Evolutionary conservation across 2,329 filamentous ascomycete species (phyloP).

Genomic region (Curvularia spicifera): DNA sequence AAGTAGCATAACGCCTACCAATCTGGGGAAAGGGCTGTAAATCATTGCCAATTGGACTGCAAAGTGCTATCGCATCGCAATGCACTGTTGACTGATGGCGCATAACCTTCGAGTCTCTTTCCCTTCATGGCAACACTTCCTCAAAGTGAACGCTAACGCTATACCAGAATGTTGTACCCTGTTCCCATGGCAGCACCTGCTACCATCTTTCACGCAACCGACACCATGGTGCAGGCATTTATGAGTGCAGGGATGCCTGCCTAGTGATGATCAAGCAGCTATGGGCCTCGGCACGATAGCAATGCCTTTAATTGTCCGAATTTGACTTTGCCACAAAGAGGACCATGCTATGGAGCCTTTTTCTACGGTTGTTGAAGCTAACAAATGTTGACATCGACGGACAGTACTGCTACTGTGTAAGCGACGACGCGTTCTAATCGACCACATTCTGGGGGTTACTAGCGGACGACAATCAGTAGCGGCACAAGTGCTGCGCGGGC

Average conservation of each 20-base stretch:
- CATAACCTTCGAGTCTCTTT: background rate
- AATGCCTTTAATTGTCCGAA: constrained; percentile 6
- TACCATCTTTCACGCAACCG: constrained; percentile 26
- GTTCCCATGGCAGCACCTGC: constrained; percentile 29
- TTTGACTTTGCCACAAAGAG: background rate
- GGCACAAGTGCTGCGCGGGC: background rate
- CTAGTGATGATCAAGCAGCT: constrained; percentile 19
- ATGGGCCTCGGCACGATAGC: constrained; percentile 19
- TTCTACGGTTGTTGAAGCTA: background rate
- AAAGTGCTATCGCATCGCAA: constrained; percentile 30
- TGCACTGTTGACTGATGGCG: constrained; percentile 21
- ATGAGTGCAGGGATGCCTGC: constrained; percentile 14
- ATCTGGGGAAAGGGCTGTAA: constrained; percentile 28
- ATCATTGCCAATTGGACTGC: constrained; percentile 26
- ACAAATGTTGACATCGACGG: background rate
- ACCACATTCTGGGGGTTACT: background rate
- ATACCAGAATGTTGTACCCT: constrained; percentile 19
- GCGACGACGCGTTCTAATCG: background rate
- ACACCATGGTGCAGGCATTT: constrained; percentile 10
- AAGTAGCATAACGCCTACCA: constrained; percentile 23
- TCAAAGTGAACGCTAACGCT: background rate
- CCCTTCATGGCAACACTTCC: background rate
- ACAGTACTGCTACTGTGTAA: background rate
- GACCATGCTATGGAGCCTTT: background rate
- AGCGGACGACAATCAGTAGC: background rate